Evolutionary conservation across 768 basidiomycete genomes (phyloP).

Genomic region (Aureoboletus auriporus): DNA sequence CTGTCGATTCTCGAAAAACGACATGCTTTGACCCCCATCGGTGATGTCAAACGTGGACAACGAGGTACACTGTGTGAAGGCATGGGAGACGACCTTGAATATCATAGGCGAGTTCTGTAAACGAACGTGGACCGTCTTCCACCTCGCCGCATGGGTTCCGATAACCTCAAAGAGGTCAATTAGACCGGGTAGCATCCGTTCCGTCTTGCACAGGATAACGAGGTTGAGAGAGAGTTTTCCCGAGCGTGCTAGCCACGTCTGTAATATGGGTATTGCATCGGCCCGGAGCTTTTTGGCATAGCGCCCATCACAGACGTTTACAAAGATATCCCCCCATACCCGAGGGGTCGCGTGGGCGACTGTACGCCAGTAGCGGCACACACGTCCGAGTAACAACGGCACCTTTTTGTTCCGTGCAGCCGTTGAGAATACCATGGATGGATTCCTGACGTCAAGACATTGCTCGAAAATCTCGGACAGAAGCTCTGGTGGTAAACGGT

Average conservation of each 20-base stretch:
- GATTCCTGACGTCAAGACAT: slow-evolving; percentile 9
- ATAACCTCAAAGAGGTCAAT: slow-evolving; percentile 16
- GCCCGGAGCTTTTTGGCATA: slow-evolving; percentile 16
- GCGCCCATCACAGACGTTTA: slow-evolving; percentile 19
- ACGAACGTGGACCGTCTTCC: slow-evolving; percentile 19
- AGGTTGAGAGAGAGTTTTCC: slow-evolving; percentile 20
- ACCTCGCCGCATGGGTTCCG: slow-evolving; percentile 10
- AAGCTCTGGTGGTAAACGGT: slow-evolving; percentile 23
- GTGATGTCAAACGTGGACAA: slow-evolving; percentile 18
- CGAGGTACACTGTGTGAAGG: slow-evolving; percentile 12
- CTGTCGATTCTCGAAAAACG: slow-evolving; percentile 2
- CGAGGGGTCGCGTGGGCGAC: slow-evolving; percentile 23
- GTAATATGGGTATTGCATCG: slow-evolving; percentile 17
- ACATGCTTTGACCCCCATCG: slow-evolving; percentile 14
- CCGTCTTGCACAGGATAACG: slow-evolving; percentile 16
- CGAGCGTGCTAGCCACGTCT: slow-evolving; percentile 20
- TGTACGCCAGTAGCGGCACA: slow-evolving; percentile 28
- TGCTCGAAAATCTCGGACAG: slow-evolving; percentile 23
- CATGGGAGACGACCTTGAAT: slow-evolving; percentile 3
- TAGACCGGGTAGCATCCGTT: slow-evolving; percentile 20
- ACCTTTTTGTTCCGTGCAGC: slow-evolving; percentile 7
- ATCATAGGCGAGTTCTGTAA: slow-evolving; percentile 19
- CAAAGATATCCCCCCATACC: slow-evolving; percentile 21
- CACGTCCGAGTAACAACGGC: slow-evolving; percentile 27
- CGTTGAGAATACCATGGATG: background rate